These are phyloP conservation scores for Hymenoscyphus infarciens DNA, from an alignment of 2,329 filamentous ascomycete genomes.

Conservation along the genomic window DNA sequence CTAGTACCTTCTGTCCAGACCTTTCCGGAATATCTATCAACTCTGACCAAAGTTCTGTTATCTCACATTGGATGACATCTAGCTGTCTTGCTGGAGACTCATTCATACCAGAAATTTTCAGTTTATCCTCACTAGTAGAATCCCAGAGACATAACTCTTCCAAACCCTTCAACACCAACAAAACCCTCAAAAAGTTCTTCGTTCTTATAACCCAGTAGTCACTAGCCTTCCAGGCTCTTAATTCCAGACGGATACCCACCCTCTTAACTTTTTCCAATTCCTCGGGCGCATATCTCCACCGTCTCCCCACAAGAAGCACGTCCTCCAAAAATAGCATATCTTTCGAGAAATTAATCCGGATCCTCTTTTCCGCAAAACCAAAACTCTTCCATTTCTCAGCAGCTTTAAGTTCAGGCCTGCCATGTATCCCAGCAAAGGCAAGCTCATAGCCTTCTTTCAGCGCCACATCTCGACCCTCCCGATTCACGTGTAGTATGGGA, in stretches of 20 bases:
- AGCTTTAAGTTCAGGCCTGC: not conserved
- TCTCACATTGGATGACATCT: not conserved
- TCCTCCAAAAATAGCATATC: constrained; percentile 1
- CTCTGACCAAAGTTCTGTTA: not conserved
- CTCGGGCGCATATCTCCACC: not conserved
- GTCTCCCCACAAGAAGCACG: not conserved
- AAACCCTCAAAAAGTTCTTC: not conserved
- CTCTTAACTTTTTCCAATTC: not conserved
- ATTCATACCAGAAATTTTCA: not conserved
- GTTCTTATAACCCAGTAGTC: not conserved
- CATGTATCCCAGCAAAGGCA: not conserved
- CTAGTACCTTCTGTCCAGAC: not conserved
- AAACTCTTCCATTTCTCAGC: not conserved
- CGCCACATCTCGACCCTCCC: constrained; percentile 3
- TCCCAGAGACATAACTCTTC: not conserved
- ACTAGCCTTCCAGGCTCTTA: not conserved
- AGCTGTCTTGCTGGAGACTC: not conserved
- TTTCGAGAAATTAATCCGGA: constrained; percentile 9
- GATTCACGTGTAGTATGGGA: not conserved
- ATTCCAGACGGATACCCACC: not conserved
- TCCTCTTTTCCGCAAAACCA: constrained; percentile 4
- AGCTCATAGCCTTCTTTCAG: constrained; percentile 3
- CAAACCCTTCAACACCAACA: not conserved
- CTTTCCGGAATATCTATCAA: not conserved
- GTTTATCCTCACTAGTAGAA: not conserved